These are phyloP conservation scores for Orbilia ellipsospora DNA, from an alignment of 2,329 filamentous ascomycete genomes.

Conservation along the genomic window DNA sequence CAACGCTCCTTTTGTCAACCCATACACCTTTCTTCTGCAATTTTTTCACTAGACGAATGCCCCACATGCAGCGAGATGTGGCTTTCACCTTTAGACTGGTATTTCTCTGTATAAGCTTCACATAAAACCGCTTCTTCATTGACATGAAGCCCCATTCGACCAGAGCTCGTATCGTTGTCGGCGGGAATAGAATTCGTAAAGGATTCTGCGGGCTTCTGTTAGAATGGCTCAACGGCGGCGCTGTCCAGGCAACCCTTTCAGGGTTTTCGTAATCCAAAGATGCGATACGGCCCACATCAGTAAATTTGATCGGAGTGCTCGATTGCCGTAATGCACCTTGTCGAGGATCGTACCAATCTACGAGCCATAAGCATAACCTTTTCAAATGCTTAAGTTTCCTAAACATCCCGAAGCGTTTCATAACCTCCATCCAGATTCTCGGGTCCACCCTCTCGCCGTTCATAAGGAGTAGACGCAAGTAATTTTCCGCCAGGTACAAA, in stretches of 20 bases:
- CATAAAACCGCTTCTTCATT: constrained; percentile 41
- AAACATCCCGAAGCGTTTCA: constrained; percentile 58
- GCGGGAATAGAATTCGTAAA: constrained; percentile 56
- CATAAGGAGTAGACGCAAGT: constrained; percentile 53
- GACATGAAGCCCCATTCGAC: constrained; percentile 58
- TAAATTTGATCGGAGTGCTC: constrained; percentile 44
- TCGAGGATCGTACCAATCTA: constrained; percentile 58
- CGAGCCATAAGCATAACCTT: constrained; percentile 54
- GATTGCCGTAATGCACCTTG: constrained; percentile 28
- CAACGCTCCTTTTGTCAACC: constrained; percentile 56
- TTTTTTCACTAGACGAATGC: constrained; percentile 52
- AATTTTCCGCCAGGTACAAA: constrained; percentile 50
- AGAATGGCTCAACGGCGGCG: constrained; percentile 30
- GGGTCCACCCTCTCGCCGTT: constrained; percentile 56
- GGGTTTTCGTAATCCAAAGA: constrained; percentile 27
- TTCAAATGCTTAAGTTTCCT: constrained; percentile 56
- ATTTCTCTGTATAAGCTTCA: constrained; percentile 21
- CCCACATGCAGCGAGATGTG: constrained; percentile 54
- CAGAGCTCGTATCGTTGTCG: constrained; percentile 48
- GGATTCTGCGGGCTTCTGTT: constrained; percentile 52
- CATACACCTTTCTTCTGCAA: constrained; percentile 55
- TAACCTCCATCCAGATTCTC: constrained; percentile 57
- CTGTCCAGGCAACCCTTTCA: constrained; percentile 32
- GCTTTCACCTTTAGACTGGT: constrained; percentile 17
- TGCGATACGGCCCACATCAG: constrained; percentile 34